Evolutionary conservation across 1,139 yeast species (phyloP), one percentile per base, ranked within the genome.

Genomic region (Spathaspora sp.): DNA sequence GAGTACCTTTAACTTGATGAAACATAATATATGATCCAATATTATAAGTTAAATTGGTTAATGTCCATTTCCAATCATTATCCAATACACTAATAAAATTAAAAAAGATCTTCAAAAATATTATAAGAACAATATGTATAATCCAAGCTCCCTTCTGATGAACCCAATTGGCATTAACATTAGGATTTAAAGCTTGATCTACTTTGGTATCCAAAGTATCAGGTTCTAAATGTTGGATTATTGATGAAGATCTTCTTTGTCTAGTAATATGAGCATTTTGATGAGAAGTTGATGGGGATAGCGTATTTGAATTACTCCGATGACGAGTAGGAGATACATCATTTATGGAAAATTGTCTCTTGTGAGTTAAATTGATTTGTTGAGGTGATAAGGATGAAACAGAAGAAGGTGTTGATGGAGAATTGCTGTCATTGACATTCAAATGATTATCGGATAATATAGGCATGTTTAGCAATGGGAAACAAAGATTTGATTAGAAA

Each of bases 111-210:
- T 89, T 88, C 49, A 91, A 72, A 45, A 89, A 71, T 38, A 82
- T 63, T 47, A 93, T 89, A 43, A 93, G 77, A 27, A 91, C 96
- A 48, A 91, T 74, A 67, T 93, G 99, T 48, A 93, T 85, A 26
- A 86, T 73, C 99, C 99, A 93, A 1, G 98, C 98, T 42, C 96
- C 96, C 59, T 93, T 90, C 59, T 84, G 87, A 63, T 90, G 89
- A 38, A 93, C 97, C 99, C 99, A 93, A 56, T 86, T 84, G 41
- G 97, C 97, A 64, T 93, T 93, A 65, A 89, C 78, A 63, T 93
- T 93, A 18, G 96, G 93, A 55, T 86, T 81, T 46, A 91, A 78
- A 46, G 88, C 86, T 68, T 93, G 98, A 65, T 93, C 99, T 58
- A 87, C 89, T 61, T 86, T 89, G 44, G 93, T 95, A 58, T 91